A percentile compares a stretch with the other conserved stretches of the same genome.
phyloP scores from a whole-genome alignment of 2,329 filamentous ascomycete genomes.

The Talaromyces amestolkiae region DNA sequence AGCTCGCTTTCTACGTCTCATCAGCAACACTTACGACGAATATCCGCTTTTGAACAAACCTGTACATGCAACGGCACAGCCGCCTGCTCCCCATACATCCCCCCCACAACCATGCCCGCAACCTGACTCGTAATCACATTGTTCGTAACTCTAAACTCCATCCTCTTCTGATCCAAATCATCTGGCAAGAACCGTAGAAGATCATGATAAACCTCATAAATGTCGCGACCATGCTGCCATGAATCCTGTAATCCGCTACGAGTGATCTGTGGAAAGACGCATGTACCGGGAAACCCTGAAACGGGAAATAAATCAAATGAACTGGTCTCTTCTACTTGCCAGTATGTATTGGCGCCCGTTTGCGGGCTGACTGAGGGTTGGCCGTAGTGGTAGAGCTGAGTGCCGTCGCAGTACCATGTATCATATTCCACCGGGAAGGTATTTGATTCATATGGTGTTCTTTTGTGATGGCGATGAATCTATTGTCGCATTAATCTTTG shows the following conservation, averaged over 20 bases:
- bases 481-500: constrained; percentile 27
- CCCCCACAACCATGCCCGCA: constrained; percentile 69
- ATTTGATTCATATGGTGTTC: constrained; percentile 76
- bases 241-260: constrained; percentile 69
- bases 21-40: constrained; percentile 12
- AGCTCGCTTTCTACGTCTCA: constrained; percentile 33
- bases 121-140: constrained; percentile 82
- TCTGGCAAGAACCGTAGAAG: constrained; percentile 65
- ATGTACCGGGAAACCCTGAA: constrained; percentile 68
- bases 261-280: constrained; percentile 80
- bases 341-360: constrained; percentile 59
- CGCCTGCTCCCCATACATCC: constrained; percentile 57
- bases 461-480: constrained; percentile 81
- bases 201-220: constrained; percentile 72
- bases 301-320: constrained; percentile 58
- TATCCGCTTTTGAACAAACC: constrained; percentile 26
- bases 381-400: constrained; percentile 68
- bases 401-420: constrained; percentile 69
- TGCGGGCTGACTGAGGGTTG: constrained; percentile 45
- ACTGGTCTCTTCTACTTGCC: constrained; percentile 59
- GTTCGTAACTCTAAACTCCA: constrained; percentile 72
- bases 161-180: constrained; percentile 44
- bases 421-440: constrained; percentile 72
- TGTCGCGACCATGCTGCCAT: constrained; percentile 71
- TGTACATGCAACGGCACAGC: constrained; percentile 52